Evolutionary conservation across 768 basidiomycete genomes (phyloP).

Genomic region (Postia placenta): DNA sequence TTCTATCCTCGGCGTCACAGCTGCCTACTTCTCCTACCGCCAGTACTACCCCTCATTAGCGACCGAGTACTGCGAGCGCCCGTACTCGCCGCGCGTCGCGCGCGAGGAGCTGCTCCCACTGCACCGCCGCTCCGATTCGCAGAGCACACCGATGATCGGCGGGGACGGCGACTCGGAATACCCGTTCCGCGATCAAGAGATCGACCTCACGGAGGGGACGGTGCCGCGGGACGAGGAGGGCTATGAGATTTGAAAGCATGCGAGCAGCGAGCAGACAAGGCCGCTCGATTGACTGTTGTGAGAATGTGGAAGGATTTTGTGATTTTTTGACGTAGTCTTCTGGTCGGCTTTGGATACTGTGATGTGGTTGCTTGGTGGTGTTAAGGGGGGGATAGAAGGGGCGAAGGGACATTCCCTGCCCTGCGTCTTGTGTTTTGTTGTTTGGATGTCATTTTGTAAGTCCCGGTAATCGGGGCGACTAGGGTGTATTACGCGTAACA

Average conservation of each 20-base stretch:
- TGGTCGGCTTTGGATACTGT: no score
- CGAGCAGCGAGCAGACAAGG: no score
- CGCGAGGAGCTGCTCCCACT: conserved; percentile 29
- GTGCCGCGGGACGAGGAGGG: conserved; percentile 3
- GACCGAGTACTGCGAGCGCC: conserved; percentile 58
- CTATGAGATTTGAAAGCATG: conserved; percentile 1
- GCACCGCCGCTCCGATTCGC: background rate
- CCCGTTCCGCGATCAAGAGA: background rate
- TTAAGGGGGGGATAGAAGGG: no score
- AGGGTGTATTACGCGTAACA: no score
- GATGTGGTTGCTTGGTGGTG: no score
- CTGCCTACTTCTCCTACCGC: conserved; percentile 73
- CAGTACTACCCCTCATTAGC: conserved; percentile 79
- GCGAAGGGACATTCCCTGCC: no score
- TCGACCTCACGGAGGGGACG: background rate
- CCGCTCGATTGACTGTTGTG: no score
- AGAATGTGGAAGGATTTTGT: no score
- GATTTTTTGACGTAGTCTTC: no score
- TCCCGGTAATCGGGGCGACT: no score
- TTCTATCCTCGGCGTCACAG: conserved; percentile 60
- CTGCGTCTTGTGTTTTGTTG: no score
- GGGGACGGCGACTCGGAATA: background rate
- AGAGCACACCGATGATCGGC: background rate
- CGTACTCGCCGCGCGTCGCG: conserved; percentile 62
- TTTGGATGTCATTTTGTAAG: no score